phyloP scores from a whole-genome alignment of 768 basidiomycete genomes.

The Artomyces pyxidatus region DNA sequence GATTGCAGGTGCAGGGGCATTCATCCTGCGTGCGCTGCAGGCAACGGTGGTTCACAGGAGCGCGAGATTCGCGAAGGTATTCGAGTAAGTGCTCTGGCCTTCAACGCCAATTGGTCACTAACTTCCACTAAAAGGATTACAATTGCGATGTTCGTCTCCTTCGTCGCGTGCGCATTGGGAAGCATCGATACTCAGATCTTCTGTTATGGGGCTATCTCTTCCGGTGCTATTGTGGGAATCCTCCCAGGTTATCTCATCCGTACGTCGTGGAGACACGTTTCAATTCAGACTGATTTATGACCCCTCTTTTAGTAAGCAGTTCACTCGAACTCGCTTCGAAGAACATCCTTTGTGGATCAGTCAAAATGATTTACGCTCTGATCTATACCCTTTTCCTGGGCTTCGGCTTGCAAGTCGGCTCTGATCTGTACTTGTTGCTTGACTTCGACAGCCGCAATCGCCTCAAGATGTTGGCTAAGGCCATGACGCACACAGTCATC shows the following conservation, averaged over 20 bases:
- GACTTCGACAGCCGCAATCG: conserved; percentile 46
- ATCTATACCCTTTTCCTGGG: conserved; percentile 79
- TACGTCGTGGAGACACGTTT: conserved; percentile 31
- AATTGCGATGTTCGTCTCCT: conserved; percentile 71
- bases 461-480: conserved; percentile 43
- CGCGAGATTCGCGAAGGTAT: conserved; percentile 79
- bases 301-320: conserved; percentile 48
- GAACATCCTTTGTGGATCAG: conserved; percentile 73
- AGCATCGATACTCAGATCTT: conserved; percentile 70
- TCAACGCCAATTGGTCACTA: background rate
- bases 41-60: conserved; percentile 66
- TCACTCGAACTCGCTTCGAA: conserved; percentile 77
- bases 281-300: conserved; percentile 9
- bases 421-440: conserved; percentile 66
- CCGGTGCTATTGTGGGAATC: conserved; percentile 77
- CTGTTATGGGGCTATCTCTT: conserved; percentile 87
- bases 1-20: conserved; percentile 60
- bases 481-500: conserved; percentile 36
- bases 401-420: conserved; percentile 76
- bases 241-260: conserved; percentile 78
- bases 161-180: conserved; percentile 70
- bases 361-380: conserved; percentile 79
- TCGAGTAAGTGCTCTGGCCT: conserved; percentile 54
- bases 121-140: conserved; percentile 49
- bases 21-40: conserved; percentile 60